Percentiles rank a stretch among this genome's conserved stretches.
phyloP scores from a whole-genome alignment of 768 basidiomycete species.

The Leccinum arenicola region DNA sequence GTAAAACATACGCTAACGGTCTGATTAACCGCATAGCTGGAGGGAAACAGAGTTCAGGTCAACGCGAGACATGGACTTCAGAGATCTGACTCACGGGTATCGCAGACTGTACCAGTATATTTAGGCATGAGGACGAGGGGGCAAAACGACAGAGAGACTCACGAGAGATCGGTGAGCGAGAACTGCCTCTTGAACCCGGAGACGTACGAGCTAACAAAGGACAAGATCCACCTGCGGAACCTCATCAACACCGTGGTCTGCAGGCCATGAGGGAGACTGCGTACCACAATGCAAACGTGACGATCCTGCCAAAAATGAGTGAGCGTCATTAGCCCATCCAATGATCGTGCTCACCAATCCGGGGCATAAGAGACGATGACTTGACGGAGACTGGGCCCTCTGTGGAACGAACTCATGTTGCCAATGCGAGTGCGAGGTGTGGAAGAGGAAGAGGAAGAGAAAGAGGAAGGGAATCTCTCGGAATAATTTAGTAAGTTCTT shows the following conservation, averaged over 20 bases:
- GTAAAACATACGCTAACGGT: constrained; percentile 54
- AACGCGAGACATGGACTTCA: neutral
- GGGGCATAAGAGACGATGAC: constrained; percentile 56
- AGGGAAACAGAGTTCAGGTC: neutral
- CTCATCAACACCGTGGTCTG: neutral
- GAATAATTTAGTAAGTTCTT: no score
- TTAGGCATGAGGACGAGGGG: constrained; percentile 9
- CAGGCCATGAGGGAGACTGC: constrained; percentile 17
- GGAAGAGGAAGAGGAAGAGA: constrained; percentile 1
- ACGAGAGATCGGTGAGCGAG: constrained; percentile 75
- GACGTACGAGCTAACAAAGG: constrained; percentile 51
- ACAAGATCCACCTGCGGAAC: constrained; percentile 48
- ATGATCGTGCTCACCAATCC: constrained; percentile 59
- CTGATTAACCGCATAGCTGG: constrained; percentile 65
- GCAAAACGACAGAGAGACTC: constrained; percentile 27
- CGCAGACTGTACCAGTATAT: constrained; percentile 27
- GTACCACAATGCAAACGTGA: constrained; percentile 64
- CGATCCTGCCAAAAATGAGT: constrained; percentile 45
- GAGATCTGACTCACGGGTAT: constrained; percentile 34
- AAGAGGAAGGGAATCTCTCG: neutral
- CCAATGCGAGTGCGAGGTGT: neutral
- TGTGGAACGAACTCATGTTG: constrained; percentile 13
- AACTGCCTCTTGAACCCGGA: constrained; percentile 76
- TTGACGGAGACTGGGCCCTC: constrained; percentile 16
- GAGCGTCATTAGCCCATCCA: neutral